Conservation (phyloP, 805 yeast genomes). For the Yarrowia sp. region DNA sequence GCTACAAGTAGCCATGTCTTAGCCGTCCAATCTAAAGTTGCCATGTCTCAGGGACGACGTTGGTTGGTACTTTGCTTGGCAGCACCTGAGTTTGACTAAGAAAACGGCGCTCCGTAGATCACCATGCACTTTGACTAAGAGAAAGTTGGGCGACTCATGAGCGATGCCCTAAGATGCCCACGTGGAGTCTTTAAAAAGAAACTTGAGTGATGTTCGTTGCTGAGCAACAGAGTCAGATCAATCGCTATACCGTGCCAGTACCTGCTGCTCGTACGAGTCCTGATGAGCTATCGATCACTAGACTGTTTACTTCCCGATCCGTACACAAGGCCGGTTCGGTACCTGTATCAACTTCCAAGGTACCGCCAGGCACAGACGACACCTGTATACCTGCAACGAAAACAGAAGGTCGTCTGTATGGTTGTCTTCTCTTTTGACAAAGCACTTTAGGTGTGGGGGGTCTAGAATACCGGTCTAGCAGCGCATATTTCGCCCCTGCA, state of each 20-base stretch:
- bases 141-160: neutral
- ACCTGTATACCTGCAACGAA: neutral
- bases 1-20: too few species aligned
- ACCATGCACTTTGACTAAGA: neutral
- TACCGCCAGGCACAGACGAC: neutral
- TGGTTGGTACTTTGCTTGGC: neutral
- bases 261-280: too few species aligned
- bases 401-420: too few species aligned
- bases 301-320: too few species aligned
- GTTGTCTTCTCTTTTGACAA: too few species aligned
- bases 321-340: too few species aligned
- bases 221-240: neutral
- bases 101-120: slow-evolving; percentile 21
- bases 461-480: too few species aligned
- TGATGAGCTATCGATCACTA: neutral
- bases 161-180: neutral
- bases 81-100: neutral
- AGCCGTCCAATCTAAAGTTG: neutral
- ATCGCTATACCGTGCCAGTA: neutral
- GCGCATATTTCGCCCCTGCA: too few species aligned
- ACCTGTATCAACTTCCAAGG: too few species aligned
- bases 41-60: neutral
- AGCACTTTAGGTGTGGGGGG: too few species aligned
- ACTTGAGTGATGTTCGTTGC: neutral
- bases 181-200: neutral